These are phyloP conservation scores for Arthrinium puccinioides DNA, from an alignment of 2,329 filamentous ascomycete genomes.

Conservation along the genomic window DNA sequence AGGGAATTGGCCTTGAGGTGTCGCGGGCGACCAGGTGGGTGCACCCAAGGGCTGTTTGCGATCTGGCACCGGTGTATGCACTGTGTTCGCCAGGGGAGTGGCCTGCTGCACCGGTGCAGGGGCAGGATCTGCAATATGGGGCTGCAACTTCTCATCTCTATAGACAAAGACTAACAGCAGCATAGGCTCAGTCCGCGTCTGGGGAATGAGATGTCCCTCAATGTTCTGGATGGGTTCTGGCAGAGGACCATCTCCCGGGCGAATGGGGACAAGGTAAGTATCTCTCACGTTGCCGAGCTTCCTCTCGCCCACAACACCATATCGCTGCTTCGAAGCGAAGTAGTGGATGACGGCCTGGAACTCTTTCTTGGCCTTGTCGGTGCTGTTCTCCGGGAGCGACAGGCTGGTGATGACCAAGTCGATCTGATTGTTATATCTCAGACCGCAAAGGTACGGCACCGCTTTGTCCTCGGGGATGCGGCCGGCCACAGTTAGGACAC, in stretches of 20 bases:
- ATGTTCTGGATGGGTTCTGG: slow-evolving; percentile 86
- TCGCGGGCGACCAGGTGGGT: slow-evolving; percentile 48
- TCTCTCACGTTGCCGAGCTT: slow-evolving; percentile 72
- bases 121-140: slow-evolving; percentile 20
- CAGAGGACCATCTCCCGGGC: slow-evolving; percentile 60
- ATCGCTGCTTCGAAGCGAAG: slow-evolving; percentile 73
- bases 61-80: slow-evolving; percentile 12
- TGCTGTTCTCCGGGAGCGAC: slow-evolving; percentile 45
- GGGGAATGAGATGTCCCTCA: slow-evolving; percentile 74
- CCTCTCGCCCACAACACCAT: slow-evolving; percentile 80
- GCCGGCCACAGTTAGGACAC: slow-evolving; percentile 63
- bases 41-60: slow-evolving; percentile 38
- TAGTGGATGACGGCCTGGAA: slow-evolving; percentile 82
- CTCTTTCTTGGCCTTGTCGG: slow-evolving; percentile 49
- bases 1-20: slow-evolving; percentile 27
- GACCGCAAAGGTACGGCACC: slow-evolving; percentile 82
- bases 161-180: slow-evolving; percentile 82
- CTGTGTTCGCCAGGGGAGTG: slow-evolving; percentile 14
- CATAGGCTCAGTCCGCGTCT: slow-evolving; percentile 64
- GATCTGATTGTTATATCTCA: slow-evolving; percentile 73
- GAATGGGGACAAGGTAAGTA: slow-evolving; percentile 83
- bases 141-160: slow-evolving; percentile 46
- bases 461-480: slow-evolving; percentile 78
- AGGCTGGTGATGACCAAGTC: slow-evolving; percentile 80
- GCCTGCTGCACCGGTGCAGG: slow-evolving; percentile 13